Evolutionary conservation across 306 rosid genomes (phyloP), one percentile per base, ranked within the genome.

Genomic region (Ormosia emarginata): DNA sequence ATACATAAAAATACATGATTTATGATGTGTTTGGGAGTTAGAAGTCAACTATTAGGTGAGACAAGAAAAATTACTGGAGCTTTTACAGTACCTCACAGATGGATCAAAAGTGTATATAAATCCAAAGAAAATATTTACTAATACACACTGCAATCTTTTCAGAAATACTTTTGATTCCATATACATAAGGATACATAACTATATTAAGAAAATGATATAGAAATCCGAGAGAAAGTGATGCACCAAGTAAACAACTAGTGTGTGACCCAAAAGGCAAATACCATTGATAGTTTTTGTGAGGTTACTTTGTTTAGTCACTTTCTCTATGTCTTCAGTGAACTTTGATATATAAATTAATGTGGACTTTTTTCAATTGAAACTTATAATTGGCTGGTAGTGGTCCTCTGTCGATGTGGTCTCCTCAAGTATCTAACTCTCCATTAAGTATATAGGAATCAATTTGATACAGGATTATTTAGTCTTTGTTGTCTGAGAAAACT

Each of bases 151-250:
- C 34, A 18, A 57, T 49, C 13, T 29, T 84, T 63, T 64, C 12
- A 50, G 49, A 69, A 68, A 55, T 5, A 34, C 47, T 75, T 34
- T 43, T 67, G 55, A 75, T 68, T 43, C 50, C 71, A 75, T 46
- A 57, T 33, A 58, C 7, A 50, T 12, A 55, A 12, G 65, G 10
- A 63, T 75, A 56, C 52, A 50, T 57, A 75, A 68, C 70, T 75
- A 39, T 64, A 61, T 59, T 77, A 66, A 74, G 52, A 84, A 84
- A 84, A 81, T 41, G 75, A 50, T 13, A 52, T 52, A 50, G 36
- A 78, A 79, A 80, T 83, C 81, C 17, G 67, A 65, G 61, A 71
- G 81, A 83, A 84, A 81, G 79, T 81, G 67, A 84, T 84, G 79
- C 64, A 43, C 53, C 84, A 73, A 53, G 71, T 6, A 53, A 74